Conservation (phyloP, 345 rosid genomes). For the Erucastrum elatum region DNA sequence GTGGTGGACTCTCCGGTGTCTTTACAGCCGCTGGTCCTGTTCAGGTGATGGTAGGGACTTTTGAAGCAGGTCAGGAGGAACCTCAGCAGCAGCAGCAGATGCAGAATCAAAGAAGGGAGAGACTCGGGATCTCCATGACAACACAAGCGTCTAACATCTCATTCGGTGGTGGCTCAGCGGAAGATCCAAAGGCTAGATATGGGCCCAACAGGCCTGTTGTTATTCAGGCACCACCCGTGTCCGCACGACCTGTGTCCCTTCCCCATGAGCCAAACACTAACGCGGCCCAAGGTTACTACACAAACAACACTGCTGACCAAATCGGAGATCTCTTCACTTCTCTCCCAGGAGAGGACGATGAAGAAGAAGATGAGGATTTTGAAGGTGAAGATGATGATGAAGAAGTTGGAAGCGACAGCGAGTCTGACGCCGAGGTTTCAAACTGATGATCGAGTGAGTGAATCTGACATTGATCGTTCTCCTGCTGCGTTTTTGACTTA, state of each 20-base stretch:
- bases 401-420: slow-evolving; percentile 55
- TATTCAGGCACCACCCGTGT: slow-evolving; percentile 27
- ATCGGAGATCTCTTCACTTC: slow-evolving; percentile 36
- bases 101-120: slow-evolving; percentile 55
- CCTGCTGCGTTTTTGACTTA: not conserved
- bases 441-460: slow-evolving; percentile 37
- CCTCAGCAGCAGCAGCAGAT: slow-evolving; percentile 47
- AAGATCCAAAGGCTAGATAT: slow-evolving; percentile 32
- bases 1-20: slow-evolving; percentile 89
- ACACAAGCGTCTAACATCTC: slow-evolving; percentile 39
- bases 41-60: slow-evolving; percentile 84
- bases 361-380: slow-evolving; percentile 30
- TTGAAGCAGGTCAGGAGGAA: slow-evolving; percentile 54
- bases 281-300: slow-evolving; percentile 16
- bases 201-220: slow-evolving; percentile 29
- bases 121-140: slow-evolving; percentile 5
- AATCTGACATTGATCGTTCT: not conserved
- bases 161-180: slow-evolving; percentile 19
- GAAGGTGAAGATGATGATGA: slow-evolving; percentile 43
- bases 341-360: slow-evolving; percentile 30
- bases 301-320: slow-evolving; percentile 33
- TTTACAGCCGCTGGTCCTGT: slow-evolving; percentile 95
- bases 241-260: slow-evolving; percentile 33
- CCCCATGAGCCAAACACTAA: slow-evolving; percentile 31
- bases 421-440: slow-evolving; percentile 55